Evolutionary conservation across 345 rosid species (phyloP).

Genomic region (Carallia brachiata): DNA sequence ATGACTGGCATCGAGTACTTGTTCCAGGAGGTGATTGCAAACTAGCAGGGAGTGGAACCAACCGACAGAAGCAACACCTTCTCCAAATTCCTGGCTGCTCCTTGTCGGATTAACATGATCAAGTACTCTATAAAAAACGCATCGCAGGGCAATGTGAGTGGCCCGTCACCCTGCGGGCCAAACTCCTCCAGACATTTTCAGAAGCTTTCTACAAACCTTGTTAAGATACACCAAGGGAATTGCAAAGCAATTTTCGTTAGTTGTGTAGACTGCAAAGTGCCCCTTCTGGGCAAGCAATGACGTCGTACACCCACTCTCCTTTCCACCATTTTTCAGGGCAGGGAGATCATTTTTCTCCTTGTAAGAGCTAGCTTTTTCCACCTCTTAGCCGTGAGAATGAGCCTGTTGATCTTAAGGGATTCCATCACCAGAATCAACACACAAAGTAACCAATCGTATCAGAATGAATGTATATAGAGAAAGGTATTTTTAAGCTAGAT

Average conservation of each 20-base stretch:
- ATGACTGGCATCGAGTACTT: too few relatives aligned
- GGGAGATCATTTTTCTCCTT: not conserved
- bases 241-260: not conserved
- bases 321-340: not conserved
- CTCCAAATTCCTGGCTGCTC: not conserved
- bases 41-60: too few relatives aligned
- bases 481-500: too few relatives aligned
- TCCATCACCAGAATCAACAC: not conserved
- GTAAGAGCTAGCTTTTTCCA: constrained; percentile 4
- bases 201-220: not conserved
- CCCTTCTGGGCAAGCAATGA: constrained; percentile 9
- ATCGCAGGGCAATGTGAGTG: constrained; percentile 13
- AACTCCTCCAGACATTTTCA: constrained; percentile 19
- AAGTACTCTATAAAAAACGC: constrained; percentile 6
- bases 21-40: too few relatives aligned
- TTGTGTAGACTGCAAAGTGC: constrained; percentile 8
- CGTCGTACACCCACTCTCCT: not conserved
- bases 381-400: constrained; percentile 3
- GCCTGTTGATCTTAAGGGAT: not conserved
- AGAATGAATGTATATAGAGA: too few relatives aligned
- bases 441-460: too few relatives aligned
- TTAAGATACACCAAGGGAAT: constrained; percentile 16
- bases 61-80: not conserved
- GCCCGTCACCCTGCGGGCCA: too few relatives aligned
- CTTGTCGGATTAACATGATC: not conserved